A percentile compares a stretch with the other conserved stretches of the same genome.
Conservation (phyloP, 2,329 filamentous ascomycete species). For the Penicillium sp. region DNA sequence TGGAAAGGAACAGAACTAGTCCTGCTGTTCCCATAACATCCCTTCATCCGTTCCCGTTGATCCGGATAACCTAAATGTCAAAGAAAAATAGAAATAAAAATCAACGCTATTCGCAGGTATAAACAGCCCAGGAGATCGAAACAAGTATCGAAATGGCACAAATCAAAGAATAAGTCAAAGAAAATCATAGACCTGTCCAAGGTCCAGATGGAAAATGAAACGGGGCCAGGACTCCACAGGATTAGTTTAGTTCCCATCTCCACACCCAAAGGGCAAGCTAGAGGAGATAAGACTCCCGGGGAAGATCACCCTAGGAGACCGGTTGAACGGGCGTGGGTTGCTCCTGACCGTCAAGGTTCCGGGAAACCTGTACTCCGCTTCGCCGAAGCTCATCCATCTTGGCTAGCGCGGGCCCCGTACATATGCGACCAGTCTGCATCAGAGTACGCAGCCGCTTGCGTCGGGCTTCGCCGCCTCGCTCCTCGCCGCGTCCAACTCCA, state of each 20-base stretch:
- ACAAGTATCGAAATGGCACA: neutral
- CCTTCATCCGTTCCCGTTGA: conserved; percentile 25
- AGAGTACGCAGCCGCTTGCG: conserved; percentile 51
- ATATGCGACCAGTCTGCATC: conserved; percentile 46
- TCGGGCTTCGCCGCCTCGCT: conserved; percentile 48
- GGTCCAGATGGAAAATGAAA: neutral
- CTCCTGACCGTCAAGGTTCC: conserved; percentile 28
- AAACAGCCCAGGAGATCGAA: conserved; percentile 5
- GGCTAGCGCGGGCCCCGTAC: conserved; percentile 39
- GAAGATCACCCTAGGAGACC: conserved; percentile 15
- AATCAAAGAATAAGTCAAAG: conserved; percentile 6
- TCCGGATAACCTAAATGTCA: conserved; percentile 8
- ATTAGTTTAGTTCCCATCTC: neutral
- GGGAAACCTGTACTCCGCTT: conserved; percentile 30
- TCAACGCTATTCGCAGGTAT: conserved; percentile 23
- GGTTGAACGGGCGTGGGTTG: conserved; percentile 30
- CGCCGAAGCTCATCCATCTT: conserved; percentile 37
- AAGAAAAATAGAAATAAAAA: neutral
- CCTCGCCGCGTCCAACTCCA: conserved; percentile 49
- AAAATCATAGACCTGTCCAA: conserved; percentile 2
- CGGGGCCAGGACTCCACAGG: neutral
- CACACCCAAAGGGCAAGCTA: neutral
- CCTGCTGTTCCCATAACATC: conserved; percentile 5
- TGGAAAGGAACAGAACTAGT: neutral
- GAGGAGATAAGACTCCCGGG: neutral